phyloP scores from a whole-genome alignment of 1,284 basidiomycete genomes.

The Ceratobasidium sp. region DNA sequence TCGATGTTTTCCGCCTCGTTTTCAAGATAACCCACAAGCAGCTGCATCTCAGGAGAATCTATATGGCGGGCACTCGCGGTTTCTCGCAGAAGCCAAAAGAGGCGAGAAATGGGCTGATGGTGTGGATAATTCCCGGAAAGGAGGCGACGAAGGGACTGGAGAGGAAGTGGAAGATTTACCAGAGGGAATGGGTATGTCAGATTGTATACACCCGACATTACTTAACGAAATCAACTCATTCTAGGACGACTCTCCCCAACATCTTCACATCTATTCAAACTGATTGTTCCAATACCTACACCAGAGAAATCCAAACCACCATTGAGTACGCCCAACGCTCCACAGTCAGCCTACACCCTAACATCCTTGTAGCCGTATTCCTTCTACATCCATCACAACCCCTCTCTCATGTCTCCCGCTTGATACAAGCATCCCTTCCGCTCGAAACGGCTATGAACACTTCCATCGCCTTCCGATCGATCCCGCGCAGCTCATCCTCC shows the following conservation, averaged over 20 bases:
- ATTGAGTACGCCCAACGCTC: conserved; percentile 3
- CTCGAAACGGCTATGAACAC: conserved; percentile 58
- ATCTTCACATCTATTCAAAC: conserved; percentile 73
- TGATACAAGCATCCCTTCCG: conserved; percentile 64
- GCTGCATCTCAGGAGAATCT: conserved; percentile 53
- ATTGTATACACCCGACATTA: conserved; percentile 7
- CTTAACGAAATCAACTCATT: conserved; percentile 25
- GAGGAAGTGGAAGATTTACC: conserved; percentile 37
- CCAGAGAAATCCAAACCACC: conserved; percentile 48
- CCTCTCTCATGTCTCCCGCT: conserved; percentile 67
- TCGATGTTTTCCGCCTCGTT: conserved; percentile 16
- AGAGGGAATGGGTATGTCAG: conserved; percentile 41
- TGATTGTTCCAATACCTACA: conserved; percentile 67
- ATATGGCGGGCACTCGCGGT: conserved; percentile 63
- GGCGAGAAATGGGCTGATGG: conserved; percentile 59
- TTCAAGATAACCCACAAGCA: conserved; percentile 1
- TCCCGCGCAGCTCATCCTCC: conserved; percentile 53
- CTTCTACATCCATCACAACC: conserved; percentile 73
- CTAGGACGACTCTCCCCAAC: conserved; percentile 73
- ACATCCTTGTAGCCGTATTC: conserved; percentile 66
- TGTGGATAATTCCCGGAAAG: conserved; percentile 35
- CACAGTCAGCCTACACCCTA: background rate
- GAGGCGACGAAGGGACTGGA: conserved; percentile 27
- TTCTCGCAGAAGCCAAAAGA: conserved; percentile 62
- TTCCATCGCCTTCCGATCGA: conserved; percentile 59